Evolutionary conservation across 2,329 filamentous ascomycete species (phyloP), one percentile per base, ranked within the genome.

Genomic region (Pyrenophora graminea): DNA sequence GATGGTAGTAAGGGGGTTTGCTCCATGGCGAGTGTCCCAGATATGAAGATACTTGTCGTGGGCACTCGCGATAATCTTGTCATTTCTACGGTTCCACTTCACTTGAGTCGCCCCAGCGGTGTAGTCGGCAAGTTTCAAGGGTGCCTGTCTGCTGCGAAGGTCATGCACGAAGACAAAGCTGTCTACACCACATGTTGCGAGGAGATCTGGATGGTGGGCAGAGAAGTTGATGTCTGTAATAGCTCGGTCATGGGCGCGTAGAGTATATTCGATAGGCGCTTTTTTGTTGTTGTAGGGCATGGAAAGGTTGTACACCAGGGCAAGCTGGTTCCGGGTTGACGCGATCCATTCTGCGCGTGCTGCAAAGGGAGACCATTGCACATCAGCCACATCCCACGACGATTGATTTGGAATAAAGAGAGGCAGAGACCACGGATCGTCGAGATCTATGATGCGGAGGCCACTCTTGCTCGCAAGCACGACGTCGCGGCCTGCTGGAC

Each of bases 171-270:
- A 90, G 7, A 97, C 89, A 66, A 91, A 96, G 43, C 91, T 94
- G 73, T 97, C 92, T 25, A 97, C 90, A 3, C 91, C 89, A 71
- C 91, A 97, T 0, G 93, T 96, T 8, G 91, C 90, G 13, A 97
- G 82, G 37, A 92, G 80, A 68, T 97, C 92, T 0, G 91, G 90
- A 67, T 97, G 89, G 62, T 96, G 90, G 4, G 92, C 91, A 0
- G 91, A 96, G 73, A 96, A 97, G 72, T 97, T 97, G 72, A 97
- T 91, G 70, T 97, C 92, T 6, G 92, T 97, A 62, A 97, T 97
- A 56, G 92, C 91, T 59, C 93, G 84, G 39, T 85, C 90, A 72
- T 90, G 92, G 2, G 87, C 91, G 65, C 95, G 89, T 12, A 97
- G 80, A 10, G 91, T 92, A 72, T 93, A 89, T 71, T 97, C 90